Base-by-base conservation (phyloP, 352 stramenopile genomes). In the Pythium periplocum region DNA sequence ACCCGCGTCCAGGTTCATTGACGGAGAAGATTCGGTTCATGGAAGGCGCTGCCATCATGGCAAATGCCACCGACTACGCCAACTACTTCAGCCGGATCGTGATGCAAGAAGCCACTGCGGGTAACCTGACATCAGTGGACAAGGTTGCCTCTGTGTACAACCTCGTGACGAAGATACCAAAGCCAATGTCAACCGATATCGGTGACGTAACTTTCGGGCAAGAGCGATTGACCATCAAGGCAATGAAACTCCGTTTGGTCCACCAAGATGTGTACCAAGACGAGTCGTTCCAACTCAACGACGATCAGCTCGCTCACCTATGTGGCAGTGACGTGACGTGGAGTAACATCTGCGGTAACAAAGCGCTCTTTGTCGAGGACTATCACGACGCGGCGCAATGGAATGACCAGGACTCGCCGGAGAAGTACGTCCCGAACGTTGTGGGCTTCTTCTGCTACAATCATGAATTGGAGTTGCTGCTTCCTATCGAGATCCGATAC, bases 361-460 rank as follows among this genome's bases (percentile, higher is more conserved):
- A 10, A 46, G 34, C 10, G 34, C 49, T 57, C 11, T 57, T 50
- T 26, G 51, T 57, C 32, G 6, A 32, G 32, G 51, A 57, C 43
- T 57, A 48, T 33, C 31, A 30, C 4, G 40, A 48, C 32, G 36
- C 41, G 4, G 32, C 40, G 8, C 30, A 48, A 26, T 57, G 44
- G 35, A 41, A 49, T 41, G 51, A 57, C 42, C 35, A 39, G 9
- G 33, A 45, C 5, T 11, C 17, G 4, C 49, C 33, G 2, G 39
- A 45, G 26, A 57, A 57, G 41, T 57, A 43, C 34, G 51, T 41
- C 33, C 35, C 44, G 7, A 40, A 49, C 10, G 36, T 32, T 4
- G 26, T 41, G 30, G 51, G 40, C 31, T 42, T 47, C 42, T 57
- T 57, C 34, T 57, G 51, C 42, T 57, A 43, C 41, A 57, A 57